Evolutionary conservation across 768 basidiomycete species (phyloP).

Genomic region (Kondoa subrosea): DNA sequence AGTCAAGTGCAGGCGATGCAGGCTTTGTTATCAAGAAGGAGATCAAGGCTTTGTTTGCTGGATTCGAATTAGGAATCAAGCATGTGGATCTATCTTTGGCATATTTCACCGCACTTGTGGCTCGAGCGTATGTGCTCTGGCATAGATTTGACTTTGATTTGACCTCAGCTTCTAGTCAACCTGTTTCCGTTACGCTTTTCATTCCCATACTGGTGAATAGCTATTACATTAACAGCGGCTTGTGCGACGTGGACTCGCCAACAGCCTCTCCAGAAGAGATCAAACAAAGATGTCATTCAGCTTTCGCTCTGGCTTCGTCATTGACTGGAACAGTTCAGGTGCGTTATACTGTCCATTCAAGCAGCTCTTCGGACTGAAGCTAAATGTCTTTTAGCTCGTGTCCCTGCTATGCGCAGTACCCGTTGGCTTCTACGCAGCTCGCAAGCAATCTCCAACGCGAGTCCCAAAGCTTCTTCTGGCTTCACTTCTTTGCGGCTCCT

Average conservation of each 20-base stretch:
- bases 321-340: constrained; percentile 4
- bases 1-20: background rate
- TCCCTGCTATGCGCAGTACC: background rate
- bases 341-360: background rate
- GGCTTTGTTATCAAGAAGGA: background rate
- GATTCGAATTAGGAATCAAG: background rate
- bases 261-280: background rate
- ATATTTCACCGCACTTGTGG: background rate
- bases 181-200: background rate
- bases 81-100: constrained; percentile 2
- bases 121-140: background rate
- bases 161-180: background rate
- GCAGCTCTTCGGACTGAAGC: background rate
- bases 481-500: background rate
- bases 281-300: background rate
- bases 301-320: background rate
- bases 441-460: background rate
- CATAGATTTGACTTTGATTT: background rate
- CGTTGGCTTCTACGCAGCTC: background rate
- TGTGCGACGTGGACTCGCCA: background rate
- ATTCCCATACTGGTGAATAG: background rate
- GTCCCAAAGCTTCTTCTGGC: background rate
- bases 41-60: background rate
- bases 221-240: background rate
- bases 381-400: background rate